These are phyloP conservation scores for Pluteus cervinus DNA, from an alignment of 768 basidiomycete species.

Conservation along the genomic window DNA sequence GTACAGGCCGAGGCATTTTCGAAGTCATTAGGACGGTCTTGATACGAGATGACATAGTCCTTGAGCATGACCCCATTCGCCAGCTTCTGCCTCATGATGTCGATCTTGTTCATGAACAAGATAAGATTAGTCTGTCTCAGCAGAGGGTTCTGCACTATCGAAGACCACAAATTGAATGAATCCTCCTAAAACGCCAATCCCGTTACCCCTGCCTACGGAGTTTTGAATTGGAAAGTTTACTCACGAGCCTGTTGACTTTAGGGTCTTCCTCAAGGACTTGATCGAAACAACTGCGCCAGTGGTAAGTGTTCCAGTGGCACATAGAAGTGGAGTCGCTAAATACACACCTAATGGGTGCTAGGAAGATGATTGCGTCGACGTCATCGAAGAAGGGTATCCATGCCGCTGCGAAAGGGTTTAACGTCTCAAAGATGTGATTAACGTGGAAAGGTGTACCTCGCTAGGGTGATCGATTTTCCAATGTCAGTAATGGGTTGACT, in stretches of 20 bases:
- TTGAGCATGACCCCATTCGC: slow-evolving; percentile 54
- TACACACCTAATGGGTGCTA: slow-evolving; percentile 55
- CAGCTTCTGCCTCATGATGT: slow-evolving; percentile 65
- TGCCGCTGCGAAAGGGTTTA: slow-evolving; percentile 34
- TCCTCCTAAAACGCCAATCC: slow-evolving; percentile 49
- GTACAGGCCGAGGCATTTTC: slow-evolving; percentile 64
- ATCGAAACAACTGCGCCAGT: slow-evolving; percentile 47
- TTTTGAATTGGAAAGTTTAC: too few relatives aligned
- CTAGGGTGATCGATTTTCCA: slow-evolving; percentile 12
- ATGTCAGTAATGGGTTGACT: neutral
- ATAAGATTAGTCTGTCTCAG: slow-evolving; percentile 68
- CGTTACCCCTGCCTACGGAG: too few relatives aligned
- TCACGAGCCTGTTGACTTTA: slow-evolving; percentile 58
- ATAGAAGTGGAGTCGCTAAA: neutral
- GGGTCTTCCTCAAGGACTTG: slow-evolving; percentile 64
- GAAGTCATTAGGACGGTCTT: slow-evolving; percentile 61
- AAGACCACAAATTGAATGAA: slow-evolving; percentile 70
- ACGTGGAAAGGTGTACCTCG: slow-evolving; percentile 18
- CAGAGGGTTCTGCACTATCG: slow-evolving; percentile 65
- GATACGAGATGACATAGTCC: slow-evolving; percentile 70
- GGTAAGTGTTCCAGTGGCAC: slow-evolving; percentile 1
- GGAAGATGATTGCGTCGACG: slow-evolving; percentile 67
- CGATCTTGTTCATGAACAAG: slow-evolving; percentile 79
- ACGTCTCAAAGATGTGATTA: slow-evolving; percentile 1
- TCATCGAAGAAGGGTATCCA: slow-evolving; percentile 62